These are phyloP conservation scores for Solanum arcanum DNA, from an alignment of 257 asterid species.

Conservation along the genomic window DNA sequence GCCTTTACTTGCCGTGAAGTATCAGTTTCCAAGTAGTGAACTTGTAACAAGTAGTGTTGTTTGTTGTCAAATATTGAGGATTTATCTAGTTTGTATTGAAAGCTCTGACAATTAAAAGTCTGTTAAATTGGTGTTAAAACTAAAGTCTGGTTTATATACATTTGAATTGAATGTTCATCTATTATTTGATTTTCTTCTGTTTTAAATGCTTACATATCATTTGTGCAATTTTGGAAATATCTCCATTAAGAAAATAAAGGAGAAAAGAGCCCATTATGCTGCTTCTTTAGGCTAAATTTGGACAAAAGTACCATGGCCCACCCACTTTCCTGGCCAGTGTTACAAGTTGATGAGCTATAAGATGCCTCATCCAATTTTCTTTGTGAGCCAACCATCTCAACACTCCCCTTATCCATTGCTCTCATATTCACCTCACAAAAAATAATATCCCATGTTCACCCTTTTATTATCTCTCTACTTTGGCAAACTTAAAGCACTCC, in stretches of 20 bases:
- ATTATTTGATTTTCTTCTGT: neutral
- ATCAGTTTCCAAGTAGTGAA: neutral
- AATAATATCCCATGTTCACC: slow-evolving; percentile 10
- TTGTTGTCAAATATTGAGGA: neutral
- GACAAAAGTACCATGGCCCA: neutral
- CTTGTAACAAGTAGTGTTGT: neutral
- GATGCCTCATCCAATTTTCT: slow-evolving; percentile 24
- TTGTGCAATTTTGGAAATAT: neutral
- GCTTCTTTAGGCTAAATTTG: neutral
- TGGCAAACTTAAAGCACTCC: slow-evolving; percentile 9
- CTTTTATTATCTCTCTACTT: slow-evolving; percentile 27
- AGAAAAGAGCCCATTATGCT: neutral
- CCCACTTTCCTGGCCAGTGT: slow-evolving; percentile 17
- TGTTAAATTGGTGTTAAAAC: neutral
- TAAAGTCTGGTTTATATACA: neutral
- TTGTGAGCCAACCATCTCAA: slow-evolving; percentile 50
- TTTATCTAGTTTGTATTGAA: neutral
- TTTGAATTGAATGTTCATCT: neutral
- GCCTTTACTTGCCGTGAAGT: neutral
- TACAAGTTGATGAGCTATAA: slow-evolving; percentile 1
- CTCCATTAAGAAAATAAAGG: neutral
- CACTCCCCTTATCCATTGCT: slow-evolving; percentile 48
- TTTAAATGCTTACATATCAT: neutral
- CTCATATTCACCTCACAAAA: slow-evolving; percentile 29
- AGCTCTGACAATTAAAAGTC: neutral